phyloP scores from a whole-genome alignment of 73 alveolate species.

The Paramecium sonneborni region DNA sequence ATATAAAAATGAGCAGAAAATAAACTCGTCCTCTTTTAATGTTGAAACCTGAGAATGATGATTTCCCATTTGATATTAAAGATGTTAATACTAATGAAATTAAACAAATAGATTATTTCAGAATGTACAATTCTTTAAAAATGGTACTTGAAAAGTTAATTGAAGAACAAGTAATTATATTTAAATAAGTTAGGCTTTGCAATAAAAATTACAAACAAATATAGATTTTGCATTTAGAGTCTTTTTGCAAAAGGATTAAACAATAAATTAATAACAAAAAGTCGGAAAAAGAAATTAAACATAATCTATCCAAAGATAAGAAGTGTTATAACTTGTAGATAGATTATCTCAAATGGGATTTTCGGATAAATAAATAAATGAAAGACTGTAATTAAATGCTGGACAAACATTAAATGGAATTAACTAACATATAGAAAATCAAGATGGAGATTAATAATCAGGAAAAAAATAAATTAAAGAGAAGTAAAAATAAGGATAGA shows the following conservation, averaged over 20 bases:
- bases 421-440: neutral
- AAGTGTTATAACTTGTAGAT: neutral
- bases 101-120: neutral
- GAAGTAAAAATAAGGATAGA: neutral
- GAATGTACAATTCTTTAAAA: neutral
- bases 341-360: neutral
- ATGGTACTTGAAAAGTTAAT: neutral
- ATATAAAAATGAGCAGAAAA: neutral
- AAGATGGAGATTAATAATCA: neutral
- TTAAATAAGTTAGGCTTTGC: neutral
- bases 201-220: neutral
- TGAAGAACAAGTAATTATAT: neutral
- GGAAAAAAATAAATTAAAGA: neutral
- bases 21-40: slow-evolving; percentile 27
- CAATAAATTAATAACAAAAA: neutral
- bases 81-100: neutral
- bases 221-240: neutral
- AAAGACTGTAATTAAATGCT: neutral
- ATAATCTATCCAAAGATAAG: neutral
- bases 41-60: neutral
- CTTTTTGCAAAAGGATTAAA: neutral
- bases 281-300: neutral
- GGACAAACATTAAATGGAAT: neutral
- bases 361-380: neutral
- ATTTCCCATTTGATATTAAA: neutral